These are phyloP conservation scores for Mycena crocata DNA, from an alignment of 768 basidiomycete genomes.

Conservation along the genomic window DNA sequence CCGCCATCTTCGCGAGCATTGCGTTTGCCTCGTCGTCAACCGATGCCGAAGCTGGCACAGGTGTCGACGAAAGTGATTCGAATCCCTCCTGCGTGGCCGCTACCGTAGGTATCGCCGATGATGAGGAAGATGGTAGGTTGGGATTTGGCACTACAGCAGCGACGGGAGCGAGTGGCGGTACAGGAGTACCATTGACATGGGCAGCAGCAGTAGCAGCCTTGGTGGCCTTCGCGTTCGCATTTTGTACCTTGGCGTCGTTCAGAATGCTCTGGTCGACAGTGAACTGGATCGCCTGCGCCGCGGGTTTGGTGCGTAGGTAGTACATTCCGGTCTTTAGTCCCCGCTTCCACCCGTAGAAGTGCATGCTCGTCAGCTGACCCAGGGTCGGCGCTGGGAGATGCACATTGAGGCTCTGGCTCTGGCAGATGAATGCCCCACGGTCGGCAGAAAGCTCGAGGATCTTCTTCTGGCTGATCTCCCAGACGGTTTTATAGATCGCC, in stretches of 20 bases:
- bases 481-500: conserved; percentile 89
- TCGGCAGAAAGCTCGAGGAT: conserved; percentile 86
- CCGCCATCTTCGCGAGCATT: conserved; percentile 63
- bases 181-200: neutral
- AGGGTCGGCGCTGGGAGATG: conserved; percentile 78
- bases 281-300: conserved; percentile 84
- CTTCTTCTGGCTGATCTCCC: conserved; percentile 89
- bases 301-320: conserved; percentile 83
- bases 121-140: conserved; percentile 46
- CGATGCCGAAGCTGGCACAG: conserved; percentile 30
- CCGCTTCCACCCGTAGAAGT: conserved; percentile 89
- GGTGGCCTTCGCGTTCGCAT: conserved; percentile 43
- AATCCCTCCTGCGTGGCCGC: too few species aligned
- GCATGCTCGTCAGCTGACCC: conserved; percentile 82
- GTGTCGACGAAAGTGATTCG: neutral
- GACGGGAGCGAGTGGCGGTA: conserved; percentile 35
- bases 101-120: conserved; percentile 36
- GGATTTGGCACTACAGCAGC: conserved; percentile 40
- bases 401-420: conserved; percentile 82
- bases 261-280: conserved; percentile 75
- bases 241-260: conserved; percentile 68
- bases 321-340: conserved; percentile 89
- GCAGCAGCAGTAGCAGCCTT: conserved; percentile 22
- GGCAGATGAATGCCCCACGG: conserved; percentile 87
- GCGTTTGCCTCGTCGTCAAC: conserved; percentile 54